phyloP scores from a whole-genome alignment of 1,284 basidiomycete species.

The Limonomyces culmigenus region DNA sequence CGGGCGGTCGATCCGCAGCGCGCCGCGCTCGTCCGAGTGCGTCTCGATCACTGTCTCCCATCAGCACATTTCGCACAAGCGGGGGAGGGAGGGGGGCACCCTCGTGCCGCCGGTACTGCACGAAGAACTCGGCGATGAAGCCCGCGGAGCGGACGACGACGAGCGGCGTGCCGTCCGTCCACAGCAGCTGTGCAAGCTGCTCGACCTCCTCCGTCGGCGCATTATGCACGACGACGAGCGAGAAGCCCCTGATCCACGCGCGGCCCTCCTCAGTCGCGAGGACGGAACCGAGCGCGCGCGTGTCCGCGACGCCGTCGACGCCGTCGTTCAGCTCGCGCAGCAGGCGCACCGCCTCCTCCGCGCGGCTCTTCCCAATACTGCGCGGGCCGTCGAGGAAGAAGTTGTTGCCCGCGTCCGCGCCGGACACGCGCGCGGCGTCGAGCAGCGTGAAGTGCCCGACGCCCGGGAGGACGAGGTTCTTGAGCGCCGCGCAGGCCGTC shows the following conservation, averaged over 20 bases:
- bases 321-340: slow-evolving; percentile 80
- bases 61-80: background rate
- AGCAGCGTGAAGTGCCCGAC: slow-evolving; percentile 85
- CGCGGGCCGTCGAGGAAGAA: slow-evolving; percentile 77
- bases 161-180: slow-evolving; percentile 44
- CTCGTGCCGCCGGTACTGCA: slow-evolving; percentile 76
- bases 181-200: slow-evolving; percentile 47
- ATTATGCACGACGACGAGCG: slow-evolving; percentile 78
- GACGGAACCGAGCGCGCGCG: slow-evolving; percentile 36
- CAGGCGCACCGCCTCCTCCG: slow-evolving; percentile 63
- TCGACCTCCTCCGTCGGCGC: slow-evolving; percentile 37
- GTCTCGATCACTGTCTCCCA: slow-evolving; percentile 69
- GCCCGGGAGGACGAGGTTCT: slow-evolving; percentile 92
- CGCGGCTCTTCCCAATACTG: slow-evolving; percentile 68
- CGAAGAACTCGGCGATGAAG: slow-evolving; percentile 75
- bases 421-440: slow-evolving; percentile 42
- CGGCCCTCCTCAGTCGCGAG: slow-evolving; percentile 30
- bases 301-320: slow-evolving; percentile 59
- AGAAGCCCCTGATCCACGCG: slow-evolving; percentile 39
- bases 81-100: slow-evolving; percentile 22
- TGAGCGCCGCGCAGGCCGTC: slow-evolving; percentile 74
- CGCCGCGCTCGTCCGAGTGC: slow-evolving; percentile 74
- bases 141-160: slow-evolving; percentile 71
- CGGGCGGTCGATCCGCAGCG: slow-evolving; percentile 77
- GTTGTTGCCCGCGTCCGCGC: slow-evolving; percentile 84